Evolutionary conservation across 352 stramenopile genomes (phyloP), one percentile per base, ranked within the genome.

Genomic region (Phytophthora cactorum): DNA sequence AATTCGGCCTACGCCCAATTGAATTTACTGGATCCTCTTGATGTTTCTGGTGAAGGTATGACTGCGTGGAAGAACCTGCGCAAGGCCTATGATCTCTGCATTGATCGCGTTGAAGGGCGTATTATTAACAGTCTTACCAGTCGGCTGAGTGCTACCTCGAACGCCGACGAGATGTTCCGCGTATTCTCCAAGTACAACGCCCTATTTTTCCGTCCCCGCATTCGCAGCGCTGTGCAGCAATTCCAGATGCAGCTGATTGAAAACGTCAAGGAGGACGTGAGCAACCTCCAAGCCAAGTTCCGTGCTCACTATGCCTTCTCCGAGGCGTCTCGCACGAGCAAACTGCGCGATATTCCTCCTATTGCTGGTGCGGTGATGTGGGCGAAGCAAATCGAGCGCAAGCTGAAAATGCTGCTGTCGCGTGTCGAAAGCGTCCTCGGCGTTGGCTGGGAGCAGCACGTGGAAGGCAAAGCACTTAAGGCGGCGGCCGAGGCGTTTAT

Each of bases 301-400:
- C 91, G 90, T 17, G 81, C 86, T 6, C 90, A 98, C 52, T 99
- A 99, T 70, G 96, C 98, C 39, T 93, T 97, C n/a, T 99, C 96
- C 0, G 89, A 98, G 54, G 96, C 97, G 12, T 97, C 92, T 28
- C 83, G 88, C 25, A 97, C 98, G 64, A 98, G 95, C 55, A 96
- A 96, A 59, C 68, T 99, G 28, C 88, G 97, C 50, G 98, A 99
- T 58, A 98, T 99, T 38, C 98, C 98, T 17, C 97, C 97, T 25
- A 96, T 99, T 38, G 95, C 95, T 36, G 98, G 97, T 29, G 98
- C 98, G 51, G 98, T 99, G 45, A 94, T 99, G 71, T 99, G 98
- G 98, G 97, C 97, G 14, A 98, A 98, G 69, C 98, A 99, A 79
- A 99, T 99, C 79, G 98, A 99, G 75, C 87, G 97, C n/a, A 98